phyloP scores from a whole-genome alignment of 1,139 yeast genomes.

The Groenewaldozyma sp. region DNA sequence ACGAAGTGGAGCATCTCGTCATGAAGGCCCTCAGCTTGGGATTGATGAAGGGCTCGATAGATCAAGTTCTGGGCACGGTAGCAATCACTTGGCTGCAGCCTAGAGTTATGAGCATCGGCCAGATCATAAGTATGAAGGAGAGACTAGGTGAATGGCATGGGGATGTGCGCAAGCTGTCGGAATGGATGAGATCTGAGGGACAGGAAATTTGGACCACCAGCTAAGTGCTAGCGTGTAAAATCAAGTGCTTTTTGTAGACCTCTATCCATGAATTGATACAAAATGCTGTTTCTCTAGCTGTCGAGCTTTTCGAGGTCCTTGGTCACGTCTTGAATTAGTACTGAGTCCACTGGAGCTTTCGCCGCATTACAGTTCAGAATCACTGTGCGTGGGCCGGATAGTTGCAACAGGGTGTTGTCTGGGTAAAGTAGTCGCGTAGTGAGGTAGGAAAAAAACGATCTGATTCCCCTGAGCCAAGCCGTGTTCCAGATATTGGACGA shows the following conservation, averaged over 20 bases:
- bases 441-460: slow-evolving; percentile 4
- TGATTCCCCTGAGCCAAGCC: background rate
- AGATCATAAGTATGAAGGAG: slow-evolving; percentile 65
- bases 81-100: slow-evolving; percentile 94
- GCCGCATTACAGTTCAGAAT: no score
- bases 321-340: no score
- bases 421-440: slow-evolving; percentile 14
- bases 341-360: no score
- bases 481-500: background rate
- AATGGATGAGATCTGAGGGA: slow-evolving; percentile 49
- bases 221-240: no score
- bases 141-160: slow-evolving; percentile 71
- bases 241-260: no score
- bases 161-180: slow-evolving; percentile 58
- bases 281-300: no score
- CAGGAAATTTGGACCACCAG: slow-evolving; percentile 44
- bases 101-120: slow-evolving; percentile 73
- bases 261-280: no score
- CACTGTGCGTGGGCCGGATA: slow-evolving; percentile 18
- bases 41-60: slow-evolving; percentile 76
- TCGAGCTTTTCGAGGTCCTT: no score
- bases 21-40: slow-evolving; percentile 86
- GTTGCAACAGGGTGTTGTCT: slow-evolving; percentile 14
- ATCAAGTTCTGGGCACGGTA: slow-evolving; percentile 72
- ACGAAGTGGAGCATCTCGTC: slow-evolving; percentile 81